These are phyloP conservation scores for Elymus sibiricus DNA, from an alignment of 176 grass and related monocot genomes.

Conservation along the genomic window DNA sequence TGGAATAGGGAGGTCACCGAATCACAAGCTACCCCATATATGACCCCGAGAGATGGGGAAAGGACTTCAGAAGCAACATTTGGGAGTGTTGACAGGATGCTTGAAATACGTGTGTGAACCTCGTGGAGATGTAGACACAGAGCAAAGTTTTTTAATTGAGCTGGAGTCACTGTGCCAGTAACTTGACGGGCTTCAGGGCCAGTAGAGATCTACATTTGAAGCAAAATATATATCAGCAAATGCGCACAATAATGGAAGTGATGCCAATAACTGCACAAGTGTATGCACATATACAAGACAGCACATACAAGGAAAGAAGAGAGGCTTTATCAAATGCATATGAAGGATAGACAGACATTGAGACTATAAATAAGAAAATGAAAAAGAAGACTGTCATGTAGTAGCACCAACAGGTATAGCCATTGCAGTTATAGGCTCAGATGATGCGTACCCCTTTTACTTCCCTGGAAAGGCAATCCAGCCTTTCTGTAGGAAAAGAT, in stretches of 20 bases:
- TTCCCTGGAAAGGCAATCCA: constrained; percentile 14
- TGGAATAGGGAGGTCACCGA: constrained; percentile 81
- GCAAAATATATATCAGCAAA: constrained; percentile 30
- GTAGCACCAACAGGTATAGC: background rate
- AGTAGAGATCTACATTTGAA: constrained; percentile 74
- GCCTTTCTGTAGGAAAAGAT: background rate
- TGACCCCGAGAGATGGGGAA: constrained; percentile 62
- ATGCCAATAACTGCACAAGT: constrained; percentile 6
- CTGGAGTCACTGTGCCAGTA: constrained; percentile 60
- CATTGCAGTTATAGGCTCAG: background rate
- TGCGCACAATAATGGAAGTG: background rate
- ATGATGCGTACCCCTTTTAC: background rate
- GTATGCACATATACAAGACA: background rate
- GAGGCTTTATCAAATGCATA: background rate
- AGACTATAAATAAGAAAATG: background rate
- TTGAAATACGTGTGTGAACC: constrained; percentile 75
- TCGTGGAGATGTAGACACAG: constrained; percentile 95
- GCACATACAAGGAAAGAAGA: constrained; percentile 5
- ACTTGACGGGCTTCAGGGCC: constrained; percentile 89
- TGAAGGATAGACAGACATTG: background rate
- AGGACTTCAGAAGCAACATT: constrained; percentile 67
- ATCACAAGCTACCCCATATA: constrained; percentile 89
- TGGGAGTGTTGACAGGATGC: constrained; percentile 58
- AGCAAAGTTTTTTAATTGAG: constrained; percentile 94
- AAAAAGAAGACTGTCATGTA: background rate